A percentile compares a stretch with the other conserved stretches of the same genome.
Evolutionary conservation across 345 rosid genomes (phyloP).

Genomic region (Kernera saxatilis): DNA sequence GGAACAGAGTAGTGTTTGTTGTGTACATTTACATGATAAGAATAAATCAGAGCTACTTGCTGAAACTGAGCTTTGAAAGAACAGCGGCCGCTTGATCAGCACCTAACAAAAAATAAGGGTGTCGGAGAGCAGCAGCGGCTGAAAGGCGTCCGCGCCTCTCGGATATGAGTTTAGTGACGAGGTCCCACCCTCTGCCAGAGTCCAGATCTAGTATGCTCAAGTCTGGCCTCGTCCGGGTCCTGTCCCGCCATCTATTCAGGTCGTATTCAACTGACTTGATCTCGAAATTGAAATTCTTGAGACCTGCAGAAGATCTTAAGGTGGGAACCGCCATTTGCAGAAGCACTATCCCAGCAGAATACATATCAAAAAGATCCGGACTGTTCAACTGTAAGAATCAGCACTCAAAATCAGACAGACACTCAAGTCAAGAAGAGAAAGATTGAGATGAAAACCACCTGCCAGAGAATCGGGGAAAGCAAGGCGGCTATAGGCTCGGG

Average conservation of each 20-base stretch:
- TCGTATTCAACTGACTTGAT: constrained; percentile 52
- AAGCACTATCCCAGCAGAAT: constrained; percentile 83
- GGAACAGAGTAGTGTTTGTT: background rate
- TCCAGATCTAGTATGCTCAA: constrained; percentile 79
- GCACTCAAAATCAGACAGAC: constrained; percentile 1
- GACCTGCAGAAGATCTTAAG: constrained; percentile 56
- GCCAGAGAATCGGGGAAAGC: constrained; percentile 88
- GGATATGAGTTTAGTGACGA: constrained; percentile 75
- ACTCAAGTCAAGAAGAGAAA: background rate
- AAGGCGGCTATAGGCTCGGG: constrained; percentile 92
- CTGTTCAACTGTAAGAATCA: constrained; percentile 65
- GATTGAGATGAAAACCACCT: constrained; percentile 34
- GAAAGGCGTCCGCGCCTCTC: constrained; percentile 89
- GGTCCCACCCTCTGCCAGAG: constrained; percentile 96
- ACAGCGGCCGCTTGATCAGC: constrained; percentile 93
- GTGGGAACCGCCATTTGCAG: constrained; percentile 91
- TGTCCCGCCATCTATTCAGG: constrained; percentile 67
- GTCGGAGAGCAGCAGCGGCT: constrained; percentile 84
- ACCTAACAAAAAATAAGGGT: constrained; percentile 88
- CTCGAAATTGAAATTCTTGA: constrained; percentile 82
- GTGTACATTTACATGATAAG: constrained; percentile 12
- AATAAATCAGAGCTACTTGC: constrained; percentile 34
- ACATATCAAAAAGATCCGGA: constrained; percentile 92
- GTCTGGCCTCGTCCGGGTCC: constrained; percentile 68
- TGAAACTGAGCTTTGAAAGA: constrained; percentile 69